Evolutionary conservation across 768 basidiomycete genomes (phyloP).

Genomic region (Pleurotus giganteus): DNA sequence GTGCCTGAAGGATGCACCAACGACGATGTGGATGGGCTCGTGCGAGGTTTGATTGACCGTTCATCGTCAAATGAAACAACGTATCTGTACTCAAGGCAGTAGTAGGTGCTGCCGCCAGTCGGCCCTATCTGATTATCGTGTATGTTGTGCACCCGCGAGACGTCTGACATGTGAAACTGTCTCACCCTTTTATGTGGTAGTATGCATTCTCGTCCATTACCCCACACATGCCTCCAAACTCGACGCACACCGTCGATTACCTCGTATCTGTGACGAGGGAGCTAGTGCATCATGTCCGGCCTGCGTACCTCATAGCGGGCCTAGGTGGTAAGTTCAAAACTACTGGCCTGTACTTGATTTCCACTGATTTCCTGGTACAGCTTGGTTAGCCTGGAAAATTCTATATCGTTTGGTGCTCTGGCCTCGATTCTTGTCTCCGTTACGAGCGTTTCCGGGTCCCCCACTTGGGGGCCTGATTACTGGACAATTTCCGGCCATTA

Average conservation of each 20-base stretch:
- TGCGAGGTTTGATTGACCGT: too few species aligned
- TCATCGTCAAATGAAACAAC: too few species aligned
- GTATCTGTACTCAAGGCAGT: too few species aligned
- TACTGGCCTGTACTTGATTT: background rate
- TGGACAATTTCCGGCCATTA: constrained; percentile 38
- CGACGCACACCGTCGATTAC: background rate
- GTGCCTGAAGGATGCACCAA: too few species aligned
- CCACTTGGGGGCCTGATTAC: constrained; percentile 28
- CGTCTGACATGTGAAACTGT: background rate
- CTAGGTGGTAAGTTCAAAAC: background rate
- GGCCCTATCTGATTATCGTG: too few species aligned
- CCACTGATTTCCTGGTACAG: background rate
- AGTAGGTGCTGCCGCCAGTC: too few species aligned
- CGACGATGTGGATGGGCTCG: too few species aligned
- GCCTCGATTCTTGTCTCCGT: constrained; percentile 34
- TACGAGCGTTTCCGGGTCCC: constrained; percentile 37
- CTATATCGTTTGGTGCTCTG: constrained; percentile 30
- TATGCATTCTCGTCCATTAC: too few species aligned
- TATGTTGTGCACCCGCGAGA: too few species aligned
- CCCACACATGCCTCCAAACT: background rate
- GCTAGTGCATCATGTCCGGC: background rate
- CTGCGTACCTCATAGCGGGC: background rate
- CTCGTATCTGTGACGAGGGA: background rate
- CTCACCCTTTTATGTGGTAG: too few species aligned
- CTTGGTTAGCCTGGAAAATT: constrained; percentile 1